Conservation (phyloP, 257 asterid species). For the Buddleja alternifolia region DNA sequence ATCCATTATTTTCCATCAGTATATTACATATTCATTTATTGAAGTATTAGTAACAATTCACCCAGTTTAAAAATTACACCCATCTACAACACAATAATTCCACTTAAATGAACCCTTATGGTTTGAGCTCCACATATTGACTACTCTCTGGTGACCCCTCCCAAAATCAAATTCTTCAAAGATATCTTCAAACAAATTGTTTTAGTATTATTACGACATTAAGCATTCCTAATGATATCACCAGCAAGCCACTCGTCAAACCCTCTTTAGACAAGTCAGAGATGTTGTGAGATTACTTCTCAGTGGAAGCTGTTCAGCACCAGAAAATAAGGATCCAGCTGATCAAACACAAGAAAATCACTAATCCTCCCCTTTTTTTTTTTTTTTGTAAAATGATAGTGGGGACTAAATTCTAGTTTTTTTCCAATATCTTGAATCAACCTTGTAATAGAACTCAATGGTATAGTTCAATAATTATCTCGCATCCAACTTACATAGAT, state of each 20-base stretch:
- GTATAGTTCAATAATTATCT: constrained; percentile 6
- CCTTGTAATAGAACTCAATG: background rate
- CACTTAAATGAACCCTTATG: too few species aligned
- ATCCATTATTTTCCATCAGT: too few species aligned
- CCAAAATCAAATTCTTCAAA: background rate
- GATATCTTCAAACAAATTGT: background rate
- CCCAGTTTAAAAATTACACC: too few species aligned
- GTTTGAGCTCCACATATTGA: too few species aligned
- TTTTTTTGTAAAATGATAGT: too few species aligned
- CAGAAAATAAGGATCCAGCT: background rate
- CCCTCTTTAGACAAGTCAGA: background rate
- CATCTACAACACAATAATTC: too few species aligned
- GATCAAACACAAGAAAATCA: constrained; percentile 3
- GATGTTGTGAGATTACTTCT: background rate
- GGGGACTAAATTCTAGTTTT: too few species aligned
- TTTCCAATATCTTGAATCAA: constrained; percentile 9
- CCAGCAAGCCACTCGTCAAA: background rate
- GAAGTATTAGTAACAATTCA: too few species aligned
- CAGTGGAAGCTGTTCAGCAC: background rate
- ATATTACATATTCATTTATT: too few species aligned
- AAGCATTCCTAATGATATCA: background rate
- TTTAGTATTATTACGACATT: background rate
- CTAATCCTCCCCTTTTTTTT: background rate
- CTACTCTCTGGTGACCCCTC: too few species aligned
- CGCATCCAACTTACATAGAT: constrained; percentile 14